Evolutionary conservation across 2,329 filamentous ascomycete species (phyloP).

Genomic region (Fusarium continuum): DNA sequence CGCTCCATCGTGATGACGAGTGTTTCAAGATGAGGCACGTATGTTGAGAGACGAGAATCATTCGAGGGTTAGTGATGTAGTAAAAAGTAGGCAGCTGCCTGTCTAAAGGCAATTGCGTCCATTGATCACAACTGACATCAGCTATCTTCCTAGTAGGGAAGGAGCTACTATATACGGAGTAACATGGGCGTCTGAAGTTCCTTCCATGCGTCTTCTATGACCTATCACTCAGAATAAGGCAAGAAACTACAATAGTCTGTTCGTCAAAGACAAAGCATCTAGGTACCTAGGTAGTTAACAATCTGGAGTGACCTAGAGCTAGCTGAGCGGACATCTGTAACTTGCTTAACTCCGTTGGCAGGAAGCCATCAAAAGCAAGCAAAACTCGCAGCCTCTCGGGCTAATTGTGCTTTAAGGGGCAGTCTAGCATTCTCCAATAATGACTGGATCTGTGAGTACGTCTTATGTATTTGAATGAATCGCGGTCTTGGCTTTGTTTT

Average conservation of each 20-base stretch:
- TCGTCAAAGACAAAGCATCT: background rate
- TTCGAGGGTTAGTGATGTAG: background rate
- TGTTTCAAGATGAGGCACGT: background rate
- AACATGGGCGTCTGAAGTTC: background rate
- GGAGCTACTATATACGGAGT: background rate
- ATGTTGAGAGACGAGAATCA: background rate
- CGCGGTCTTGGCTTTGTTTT: background rate
- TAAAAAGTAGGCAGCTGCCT: background rate
- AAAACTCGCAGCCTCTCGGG: background rate
- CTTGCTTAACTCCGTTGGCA: background rate
- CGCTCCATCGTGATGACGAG: constrained; percentile 16
- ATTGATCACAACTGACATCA: background rate
- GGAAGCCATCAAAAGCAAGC: background rate
- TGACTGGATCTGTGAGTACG: background rate
- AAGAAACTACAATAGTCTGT: no score
- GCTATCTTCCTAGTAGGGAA: background rate
- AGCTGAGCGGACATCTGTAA: background rate
- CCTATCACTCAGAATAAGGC: background rate
- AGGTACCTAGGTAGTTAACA: background rate
- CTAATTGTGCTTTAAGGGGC: background rate
- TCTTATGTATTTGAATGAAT: background rate
- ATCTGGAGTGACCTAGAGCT: background rate
- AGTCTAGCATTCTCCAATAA: background rate
- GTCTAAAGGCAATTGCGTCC: background rate
- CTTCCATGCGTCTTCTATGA: background rate